Percentiles rank a stretch among this genome's conserved stretches.
Conservation (phyloP, 148 eudicot species). For the Polygonum maritimum region DNA sequence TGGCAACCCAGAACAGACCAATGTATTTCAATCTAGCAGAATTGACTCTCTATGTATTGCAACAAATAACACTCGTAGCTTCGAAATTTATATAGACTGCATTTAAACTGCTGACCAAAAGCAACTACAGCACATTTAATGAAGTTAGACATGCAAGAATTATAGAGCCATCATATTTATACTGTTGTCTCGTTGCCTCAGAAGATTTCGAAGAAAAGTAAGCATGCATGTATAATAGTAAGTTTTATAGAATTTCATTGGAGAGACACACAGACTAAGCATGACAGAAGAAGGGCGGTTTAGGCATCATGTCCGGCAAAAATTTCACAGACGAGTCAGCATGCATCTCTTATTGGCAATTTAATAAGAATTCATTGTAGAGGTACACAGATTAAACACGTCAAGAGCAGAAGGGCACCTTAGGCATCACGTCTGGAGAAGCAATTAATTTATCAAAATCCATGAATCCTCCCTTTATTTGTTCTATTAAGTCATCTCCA, state of each 20-base stretch:
- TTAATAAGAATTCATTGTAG: background rate
- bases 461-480: constrained; percentile 88
- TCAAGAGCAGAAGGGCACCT: constrained; percentile 34
- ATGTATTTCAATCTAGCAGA: background rate
- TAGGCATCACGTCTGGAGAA: constrained; percentile 99
- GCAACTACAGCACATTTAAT: background rate
- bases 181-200: background rate
- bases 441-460: constrained; percentile 93
- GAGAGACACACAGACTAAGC: background rate
- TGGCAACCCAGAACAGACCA: background rate
- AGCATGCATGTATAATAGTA: background rate
- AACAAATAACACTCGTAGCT: background rate
- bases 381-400: background rate
- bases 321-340: background rate
- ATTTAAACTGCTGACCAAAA: background rate
- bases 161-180: background rate
- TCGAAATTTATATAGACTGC: background rate
- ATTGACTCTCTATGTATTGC: background rate
- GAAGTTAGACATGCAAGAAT: background rate
- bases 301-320: constrained; percentile 92
- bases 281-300: constrained; percentile 31
- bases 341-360: background rate
- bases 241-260: background rate
- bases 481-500: constrained; percentile 88
- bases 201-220: background rate